These are phyloP conservation scores for Penicillium brevicompactum DNA, from an alignment of 2,329 filamentous ascomycete species.

Conservation along the genomic window DNA sequence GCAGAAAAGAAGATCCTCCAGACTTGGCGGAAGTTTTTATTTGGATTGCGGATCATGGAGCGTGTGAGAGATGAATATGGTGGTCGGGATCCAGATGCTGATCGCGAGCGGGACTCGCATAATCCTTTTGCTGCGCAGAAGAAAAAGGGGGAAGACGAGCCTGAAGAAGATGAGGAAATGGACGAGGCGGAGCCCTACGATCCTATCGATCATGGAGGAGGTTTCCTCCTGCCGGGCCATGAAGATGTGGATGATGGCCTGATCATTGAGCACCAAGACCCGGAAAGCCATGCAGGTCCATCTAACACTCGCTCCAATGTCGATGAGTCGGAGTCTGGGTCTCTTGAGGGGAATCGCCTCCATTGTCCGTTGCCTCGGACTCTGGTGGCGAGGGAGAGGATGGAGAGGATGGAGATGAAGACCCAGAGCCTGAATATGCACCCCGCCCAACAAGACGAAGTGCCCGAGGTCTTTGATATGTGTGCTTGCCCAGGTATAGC, in stretches of 20 bases:
- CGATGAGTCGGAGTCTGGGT: slow-evolving; percentile 4
- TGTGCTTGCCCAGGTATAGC: not conserved
- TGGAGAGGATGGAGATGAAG: slow-evolving; percentile 7
- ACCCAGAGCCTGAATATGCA: slow-evolving; percentile 21
- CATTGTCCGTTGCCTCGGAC: slow-evolving; percentile 14
- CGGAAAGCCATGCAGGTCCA: not conserved
- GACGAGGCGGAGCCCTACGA: slow-evolving; percentile 19
- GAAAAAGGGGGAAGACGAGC: slow-evolving; percentile 10
- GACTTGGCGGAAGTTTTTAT: slow-evolving; percentile 83
- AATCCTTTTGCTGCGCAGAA: slow-evolving; percentile 39
- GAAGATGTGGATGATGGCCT: slow-evolving; percentile 28
- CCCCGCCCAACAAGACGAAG: slow-evolving; percentile 26
- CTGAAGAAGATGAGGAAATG: slow-evolving; percentile 2
- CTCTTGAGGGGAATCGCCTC: not conserved
- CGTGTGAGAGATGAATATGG: slow-evolving; percentile 77
- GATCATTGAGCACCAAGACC: slow-evolving; percentile 32
- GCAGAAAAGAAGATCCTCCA: slow-evolving; percentile 71
- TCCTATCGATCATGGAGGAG: slow-evolving; percentile 28
- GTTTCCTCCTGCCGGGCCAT: slow-evolving; percentile 25
- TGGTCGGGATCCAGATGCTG: slow-evolving; percentile 42
- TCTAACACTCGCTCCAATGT: slow-evolving; percentile 5
- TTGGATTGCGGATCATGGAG: slow-evolving; percentile 80
- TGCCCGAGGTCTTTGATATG: slow-evolving; percentile 21
- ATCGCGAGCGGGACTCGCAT: slow-evolving; percentile 33
- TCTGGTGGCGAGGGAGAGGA: slow-evolving; percentile 12